Base-by-base conservation (phyloP, 2,329 filamentous ascomycete genomes). In the Ceratocystis huliohia region DNA sequence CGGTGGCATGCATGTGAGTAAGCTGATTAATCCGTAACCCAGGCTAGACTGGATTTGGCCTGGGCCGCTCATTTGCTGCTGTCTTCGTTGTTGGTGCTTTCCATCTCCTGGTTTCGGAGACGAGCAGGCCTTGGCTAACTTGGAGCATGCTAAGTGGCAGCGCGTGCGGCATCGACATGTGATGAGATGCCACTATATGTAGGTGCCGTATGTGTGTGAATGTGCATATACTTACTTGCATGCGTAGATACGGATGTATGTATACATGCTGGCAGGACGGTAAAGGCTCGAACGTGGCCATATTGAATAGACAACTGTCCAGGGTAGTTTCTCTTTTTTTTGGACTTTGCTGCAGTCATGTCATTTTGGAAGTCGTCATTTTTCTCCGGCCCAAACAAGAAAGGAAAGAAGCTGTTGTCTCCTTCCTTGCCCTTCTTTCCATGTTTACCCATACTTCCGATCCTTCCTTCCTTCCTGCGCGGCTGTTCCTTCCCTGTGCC, bases 401-500 rank as follows among this genome's bases (percentile, higher is more conserved):
- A 37, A n/a, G 56, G 7, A 30, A 28, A 37, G 20, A 13, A 30
- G 15, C 22, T 4, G 56, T 30, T n/a, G 28, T 59, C 37, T 37
- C 56, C 56, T 33, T 17, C 37, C n/a, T 59, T 20, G 17, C 25
- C 6, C 5, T 6, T 59, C 15, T 30, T 59, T 30, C 17, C 28
- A 8, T 20, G 56, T 53, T 53, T 10, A 28, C 10, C 13, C 13
- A 8, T n/a, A n/a, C 30, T 33, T 7, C 53, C 20, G 30, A 59
- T 59, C 56, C 56, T 59, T 33, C 56, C n/a, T 37, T 33, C 10
- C 37, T 37, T 41, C 8, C 37, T 28, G 48, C 48, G 17, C 56
- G 56, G 56, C 56, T 33, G 28, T n/a, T 59, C 56, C 56, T 59
- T 59, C 56, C 28, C 28, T 59, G 56, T 20, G 8, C 17, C 56